phyloP scores from a whole-genome alignment of 345 rosid genomes.

The Hibiscus tridactylites region DNA sequence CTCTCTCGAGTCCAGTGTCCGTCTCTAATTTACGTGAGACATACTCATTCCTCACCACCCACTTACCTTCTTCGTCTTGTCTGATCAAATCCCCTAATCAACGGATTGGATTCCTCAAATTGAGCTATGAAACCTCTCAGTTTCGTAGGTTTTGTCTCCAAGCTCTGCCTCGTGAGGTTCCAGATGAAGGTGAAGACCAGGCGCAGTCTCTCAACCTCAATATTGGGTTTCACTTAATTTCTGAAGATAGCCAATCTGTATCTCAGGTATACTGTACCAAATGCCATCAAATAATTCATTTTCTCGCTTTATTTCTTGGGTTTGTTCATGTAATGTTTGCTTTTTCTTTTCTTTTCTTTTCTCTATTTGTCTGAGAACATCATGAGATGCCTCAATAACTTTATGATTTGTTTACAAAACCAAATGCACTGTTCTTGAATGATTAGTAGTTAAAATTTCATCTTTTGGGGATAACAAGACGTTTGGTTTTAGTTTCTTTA shows the following conservation, averaged over 20 bases:
- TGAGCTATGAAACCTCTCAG: no score
- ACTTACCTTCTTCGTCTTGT: constrained; percentile 10
- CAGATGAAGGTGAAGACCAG: constrained; percentile 26
- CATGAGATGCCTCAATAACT: no score
- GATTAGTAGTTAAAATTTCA: neutral
- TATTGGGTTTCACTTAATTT: constrained; percentile 30
- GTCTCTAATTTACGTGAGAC: constrained; percentile 31
- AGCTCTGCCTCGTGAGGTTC: no score
- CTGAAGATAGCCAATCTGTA: constrained; percentile 35
- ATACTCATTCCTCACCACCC: constrained; percentile 10
- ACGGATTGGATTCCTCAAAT: no score
- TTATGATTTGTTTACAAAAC: neutral
- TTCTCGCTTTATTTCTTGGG: no score
- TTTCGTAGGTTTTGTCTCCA: no score
- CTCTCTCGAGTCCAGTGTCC: constrained; percentile 30
- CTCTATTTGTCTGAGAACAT: no score
- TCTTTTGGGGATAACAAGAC: neutral
- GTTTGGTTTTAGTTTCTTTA: neutral
- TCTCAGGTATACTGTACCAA: constrained; percentile 36
- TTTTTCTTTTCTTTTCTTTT: no score
- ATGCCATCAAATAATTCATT: neutral
- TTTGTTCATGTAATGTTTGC: neutral
- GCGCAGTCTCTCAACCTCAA: constrained; percentile 11
- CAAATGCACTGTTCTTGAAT: neutral
- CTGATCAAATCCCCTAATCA: constrained; percentile 8